phyloP scores from a whole-genome alignment of 192 early-diverging fungal genomes.

The Neocallimastix lanati region DNA sequence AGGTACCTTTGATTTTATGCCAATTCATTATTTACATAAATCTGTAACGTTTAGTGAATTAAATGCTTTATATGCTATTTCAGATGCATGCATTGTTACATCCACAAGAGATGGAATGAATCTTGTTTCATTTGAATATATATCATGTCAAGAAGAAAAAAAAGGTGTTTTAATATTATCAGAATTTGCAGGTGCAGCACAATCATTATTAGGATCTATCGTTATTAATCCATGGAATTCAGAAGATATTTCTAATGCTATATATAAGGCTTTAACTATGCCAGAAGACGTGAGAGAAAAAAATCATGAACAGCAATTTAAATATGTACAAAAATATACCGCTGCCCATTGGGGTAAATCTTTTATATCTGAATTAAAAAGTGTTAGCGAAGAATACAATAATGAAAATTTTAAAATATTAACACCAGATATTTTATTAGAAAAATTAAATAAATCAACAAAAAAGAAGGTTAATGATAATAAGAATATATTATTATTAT shows the following conservation, averaged over 20 bases:
- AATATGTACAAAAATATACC: neutral
- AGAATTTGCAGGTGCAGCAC: slow-evolving; percentile 36
- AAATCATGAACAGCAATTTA: slow-evolving; percentile 13
- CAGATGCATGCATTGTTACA: slow-evolving; percentile 37
- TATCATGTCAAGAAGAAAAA: slow-evolving; percentile 31
- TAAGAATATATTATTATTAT: too few relatives aligned
- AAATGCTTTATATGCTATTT: slow-evolving; percentile 8
- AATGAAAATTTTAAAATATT: slow-evolving; percentile 11
- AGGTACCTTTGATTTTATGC: neutral
- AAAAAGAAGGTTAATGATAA: slow-evolving; percentile 17
- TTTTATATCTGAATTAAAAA: slow-evolving; percentile 7
- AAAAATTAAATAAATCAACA: neutral
- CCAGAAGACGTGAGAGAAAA: slow-evolving; percentile 16
- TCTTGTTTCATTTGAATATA: slow-evolving; percentile 34
- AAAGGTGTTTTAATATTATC: slow-evolving; percentile 29
- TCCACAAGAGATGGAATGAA: slow-evolving; percentile 38
- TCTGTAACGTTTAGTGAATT: neutral
- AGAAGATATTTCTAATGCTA: slow-evolving; percentile 20
- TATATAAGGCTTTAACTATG: slow-evolving; percentile 22
- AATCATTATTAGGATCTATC: slow-evolving; percentile 26
- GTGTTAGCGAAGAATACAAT: slow-evolving; percentile 5
- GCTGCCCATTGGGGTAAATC: slow-evolving; percentile 12
- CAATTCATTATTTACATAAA: neutral
- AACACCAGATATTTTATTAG: neutral
- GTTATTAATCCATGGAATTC: slow-evolving; percentile 35